Evolutionary conservation across 345 rosid genomes (phyloP).

Genomic region (Ricinus communis): DNA sequence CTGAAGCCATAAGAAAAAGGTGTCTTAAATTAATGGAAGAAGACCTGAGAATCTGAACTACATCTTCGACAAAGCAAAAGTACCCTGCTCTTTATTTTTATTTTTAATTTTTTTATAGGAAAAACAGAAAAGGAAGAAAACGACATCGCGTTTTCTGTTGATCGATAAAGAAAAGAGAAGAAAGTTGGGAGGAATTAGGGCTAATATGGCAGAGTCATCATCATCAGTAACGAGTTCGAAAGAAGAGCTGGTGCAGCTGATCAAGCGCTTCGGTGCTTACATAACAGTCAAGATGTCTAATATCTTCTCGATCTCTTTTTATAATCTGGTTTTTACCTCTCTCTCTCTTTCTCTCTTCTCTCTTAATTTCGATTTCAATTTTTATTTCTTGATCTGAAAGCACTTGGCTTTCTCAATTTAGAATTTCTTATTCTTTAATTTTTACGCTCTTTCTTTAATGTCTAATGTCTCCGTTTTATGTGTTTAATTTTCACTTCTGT

Average conservation of each 20-base stretch:
- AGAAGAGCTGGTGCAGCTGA: conserved; percentile 78
- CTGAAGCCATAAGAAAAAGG: no score
- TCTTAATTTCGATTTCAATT: background rate
- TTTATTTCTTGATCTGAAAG: background rate
- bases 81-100: background rate
- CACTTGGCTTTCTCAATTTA: background rate
- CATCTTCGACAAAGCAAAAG: background rate
- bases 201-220: conserved; percentile 36
- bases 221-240: no score
- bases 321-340: conserved; percentile 51
- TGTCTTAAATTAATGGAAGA: no score
- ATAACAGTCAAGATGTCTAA: conserved; percentile 66
- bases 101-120: background rate
- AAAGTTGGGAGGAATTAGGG: background rate
- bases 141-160: background rate
- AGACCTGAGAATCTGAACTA: background rate
- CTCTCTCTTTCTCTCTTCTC: background rate
- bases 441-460: background rate
- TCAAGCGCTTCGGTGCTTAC: conserved; percentile 87
- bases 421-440: background rate
- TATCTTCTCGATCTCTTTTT: conserved; percentile 61
- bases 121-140: no score
- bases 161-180: background rate
- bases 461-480: background rate
- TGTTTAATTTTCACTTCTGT: background rate